Evolutionary conservation across 225 moss, liverwort and hornwort species (phyloP), one percentile per base, ranked within the genome.

Genomic region (Pseudoscleropodium purum): DNA sequence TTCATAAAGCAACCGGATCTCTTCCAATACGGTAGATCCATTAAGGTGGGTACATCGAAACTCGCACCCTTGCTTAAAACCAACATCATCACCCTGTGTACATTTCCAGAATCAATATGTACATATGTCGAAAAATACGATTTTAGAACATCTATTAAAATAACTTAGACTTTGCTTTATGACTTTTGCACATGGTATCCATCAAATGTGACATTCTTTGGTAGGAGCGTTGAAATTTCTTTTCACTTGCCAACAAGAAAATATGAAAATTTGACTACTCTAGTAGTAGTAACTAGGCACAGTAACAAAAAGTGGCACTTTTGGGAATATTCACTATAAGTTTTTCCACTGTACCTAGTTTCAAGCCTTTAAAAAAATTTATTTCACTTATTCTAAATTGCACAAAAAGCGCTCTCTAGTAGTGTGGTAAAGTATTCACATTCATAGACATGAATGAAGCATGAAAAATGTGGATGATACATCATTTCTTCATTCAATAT

Each of bases 281-380:
- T 23, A 8, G 15, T 2, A 70, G 2, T 70, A 26, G 5, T 39
- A 41, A 25, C 0, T 19, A 72, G 11, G 26, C 2, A 5, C 0
- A 72, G 1, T 26, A 26, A 8, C 25, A 41, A 72, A 72, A 39
- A 25, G 24, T 7, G 2, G 3, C 1, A 1, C 0, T 25, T 70
- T 6, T 4, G 4, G 4, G 1, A 7, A 2, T 15, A 20, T 0
- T 0, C 0, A 39, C 13, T 7, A 47, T 41, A 8, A 9, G 15
- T 15, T 73, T 73, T 7, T 41, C 7, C 1, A 9, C 0, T 0
- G 1, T 3, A 2, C 10, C 14, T 74, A 41, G 10, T 45, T 73
- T 30, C 18, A 17, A 74, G 10, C 74, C 45, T 74, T 29, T 0
- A 30, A 2, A 17, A 45, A 5, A 17, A 29, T 10, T 29, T 27